Evolutionary conservation across 106 monocot species (phyloP), one percentile per base, ranked within the genome.

Genomic region (Allium cepa): DNA sequence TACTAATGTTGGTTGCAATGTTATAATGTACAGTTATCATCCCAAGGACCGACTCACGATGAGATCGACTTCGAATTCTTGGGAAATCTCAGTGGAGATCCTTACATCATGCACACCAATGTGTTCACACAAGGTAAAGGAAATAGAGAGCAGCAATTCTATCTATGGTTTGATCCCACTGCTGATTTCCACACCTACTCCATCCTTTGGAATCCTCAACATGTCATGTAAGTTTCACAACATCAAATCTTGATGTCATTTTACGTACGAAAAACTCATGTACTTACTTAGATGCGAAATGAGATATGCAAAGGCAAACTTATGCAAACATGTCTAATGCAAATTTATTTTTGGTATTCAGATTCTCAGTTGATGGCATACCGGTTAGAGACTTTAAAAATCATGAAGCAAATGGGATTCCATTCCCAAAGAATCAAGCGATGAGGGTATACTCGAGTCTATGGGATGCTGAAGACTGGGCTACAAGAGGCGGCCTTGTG

Each of bases 401-500:
- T 53, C 69, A 57, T 11, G 85, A 81, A 52, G 50, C 74, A 16
- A 69, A 65, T 14, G 85, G 85, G 0, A 36, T 86, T 13, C 17
- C 78, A 16, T 86, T 82, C 68, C 85, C 85, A 7, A 79, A 68
- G 70, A 62, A 52, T 48, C 81, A 86, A 27, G 69, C 85, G 3
- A 81, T 86, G 81, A 78, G 79, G 59, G 60, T 86, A 56, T 86
- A 86, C 65, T 80, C 82, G 0, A 86, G 81, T 52, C 74, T 86
- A 13, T 86, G 85, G 85, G 55, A 82, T 48, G 85, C 81, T 18
- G 85, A 85, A 4, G 74, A 72, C 66, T 74, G 75, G 75, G 75
- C 75, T 14, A 76, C 76, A 8, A 49, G 55, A 9, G 76, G 76
- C 8, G 76, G 76, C n/a, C 76, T 53, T 4, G 18, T 69, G 0